Evolutionary conservation across 768 basidiomycete species (phyloP).

Genomic region (Tephrocybe sp.): DNA sequence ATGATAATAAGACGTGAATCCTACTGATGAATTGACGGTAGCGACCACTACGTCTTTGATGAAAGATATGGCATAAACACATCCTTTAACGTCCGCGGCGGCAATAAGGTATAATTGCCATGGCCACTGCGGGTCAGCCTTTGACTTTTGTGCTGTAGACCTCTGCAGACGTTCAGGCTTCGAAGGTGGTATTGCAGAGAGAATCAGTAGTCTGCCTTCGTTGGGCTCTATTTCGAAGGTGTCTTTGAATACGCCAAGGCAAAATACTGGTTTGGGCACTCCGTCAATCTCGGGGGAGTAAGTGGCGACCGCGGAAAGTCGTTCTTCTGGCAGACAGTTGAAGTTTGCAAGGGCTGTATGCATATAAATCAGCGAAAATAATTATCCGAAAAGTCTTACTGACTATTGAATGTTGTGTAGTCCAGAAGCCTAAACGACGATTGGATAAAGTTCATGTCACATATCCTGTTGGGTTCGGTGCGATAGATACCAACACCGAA

Average conservation of each 20-base stretch:
- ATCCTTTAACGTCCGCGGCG: constrained; percentile 53
- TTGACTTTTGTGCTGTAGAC: too few relatives aligned
- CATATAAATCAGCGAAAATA: not conserved
- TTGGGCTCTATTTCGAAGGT: constrained; percentile 49
- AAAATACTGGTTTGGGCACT: constrained; percentile 41
- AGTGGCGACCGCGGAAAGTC: constrained; percentile 55
- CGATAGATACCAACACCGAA: constrained; percentile 69
- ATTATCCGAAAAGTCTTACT: constrained; percentile 22
- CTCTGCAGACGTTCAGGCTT: constrained; percentile 27
- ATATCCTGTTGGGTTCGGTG: constrained; percentile 53
- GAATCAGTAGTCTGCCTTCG: constrained; percentile 62
- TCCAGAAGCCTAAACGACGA: constrained; percentile 70
- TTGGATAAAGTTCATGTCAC: constrained; percentile 41
- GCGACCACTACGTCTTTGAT: constrained; percentile 57
- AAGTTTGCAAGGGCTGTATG: constrained; percentile 46
- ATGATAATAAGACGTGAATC: constrained; percentile 21
- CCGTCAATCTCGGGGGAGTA: constrained; percentile 31
- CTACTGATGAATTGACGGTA: constrained; percentile 75
- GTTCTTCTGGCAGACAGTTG: constrained; percentile 53
- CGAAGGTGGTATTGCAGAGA: constrained; percentile 34
- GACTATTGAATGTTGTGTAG: constrained; percentile 62
- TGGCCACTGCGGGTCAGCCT: too few relatives aligned
- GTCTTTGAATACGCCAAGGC: constrained; percentile 47
- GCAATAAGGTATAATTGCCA: constrained; percentile 43
- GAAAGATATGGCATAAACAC: constrained; percentile 63